Percentiles rank a stretch among this genome's conserved stretches.
These are phyloP conservation scores for Inga oerstediana DNA, from an alignment of 306 rosid species.

Conservation along the genomic window DNA sequence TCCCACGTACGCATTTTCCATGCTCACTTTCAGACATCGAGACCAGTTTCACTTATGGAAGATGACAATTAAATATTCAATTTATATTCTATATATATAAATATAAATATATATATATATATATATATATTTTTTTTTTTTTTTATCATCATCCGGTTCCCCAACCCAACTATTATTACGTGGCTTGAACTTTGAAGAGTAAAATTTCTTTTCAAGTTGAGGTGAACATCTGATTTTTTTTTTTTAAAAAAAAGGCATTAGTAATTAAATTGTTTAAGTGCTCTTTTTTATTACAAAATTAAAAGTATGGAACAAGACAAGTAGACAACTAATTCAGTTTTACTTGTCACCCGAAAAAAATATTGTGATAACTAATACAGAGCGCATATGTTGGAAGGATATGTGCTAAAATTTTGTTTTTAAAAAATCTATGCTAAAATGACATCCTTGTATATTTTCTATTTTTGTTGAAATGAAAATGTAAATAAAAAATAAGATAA, in stretches of 20 bases:
- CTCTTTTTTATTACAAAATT: background rate
- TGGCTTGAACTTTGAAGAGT: too few species aligned
- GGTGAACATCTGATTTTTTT: background rate
- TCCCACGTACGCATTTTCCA: conserved; percentile 45
- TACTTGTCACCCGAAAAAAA: background rate
- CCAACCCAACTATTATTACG: too few species aligned
- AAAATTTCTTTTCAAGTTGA: background rate
- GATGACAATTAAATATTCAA: background rate
- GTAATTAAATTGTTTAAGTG: background rate
- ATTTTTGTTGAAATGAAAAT: background rate
- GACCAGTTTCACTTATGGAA: background rate
- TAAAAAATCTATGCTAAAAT: background rate
- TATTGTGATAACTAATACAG: background rate
- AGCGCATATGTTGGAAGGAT: too few species aligned
- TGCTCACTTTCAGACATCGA: conserved; percentile 36
- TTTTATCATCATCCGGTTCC: too few species aligned
- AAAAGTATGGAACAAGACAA: background rate
- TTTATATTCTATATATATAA: too few species aligned
- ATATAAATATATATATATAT: too few species aligned
- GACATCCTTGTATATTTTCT: background rate
- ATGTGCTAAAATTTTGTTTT: too few species aligned
- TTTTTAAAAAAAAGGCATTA: background rate
- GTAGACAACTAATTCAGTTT: background rate
- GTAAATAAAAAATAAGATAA: background rate
- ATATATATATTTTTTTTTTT: too few species aligned